Conservation (phyloP, 2,329 filamentous ascomycete genomes). For the Fusarium caatingaense region DNA sequence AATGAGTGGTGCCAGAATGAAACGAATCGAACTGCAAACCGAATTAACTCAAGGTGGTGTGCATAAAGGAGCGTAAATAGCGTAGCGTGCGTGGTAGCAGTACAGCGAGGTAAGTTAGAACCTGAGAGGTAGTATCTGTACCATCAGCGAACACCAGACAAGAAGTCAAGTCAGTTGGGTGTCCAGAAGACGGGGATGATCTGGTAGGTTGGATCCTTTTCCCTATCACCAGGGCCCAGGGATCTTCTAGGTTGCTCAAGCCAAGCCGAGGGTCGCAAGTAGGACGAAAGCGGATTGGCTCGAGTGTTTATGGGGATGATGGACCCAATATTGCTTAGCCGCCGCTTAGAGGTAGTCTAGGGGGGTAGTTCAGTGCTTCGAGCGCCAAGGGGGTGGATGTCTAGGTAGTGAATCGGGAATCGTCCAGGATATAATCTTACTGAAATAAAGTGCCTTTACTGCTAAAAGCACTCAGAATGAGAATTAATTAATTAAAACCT, state of each 20-base stretch:
- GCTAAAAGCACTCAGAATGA: not conserved
- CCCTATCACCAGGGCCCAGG: conserved; percentile 30
- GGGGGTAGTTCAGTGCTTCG: not conserved
- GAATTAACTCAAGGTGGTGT: conserved; percentile 24
- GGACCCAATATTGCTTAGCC: conserved; percentile 39
- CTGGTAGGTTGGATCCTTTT: conserved; percentile 23
- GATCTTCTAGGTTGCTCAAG: conserved; percentile 12
- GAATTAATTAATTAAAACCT: not conserved
- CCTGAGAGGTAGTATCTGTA: not conserved
- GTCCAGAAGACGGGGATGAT: conserved; percentile 24
- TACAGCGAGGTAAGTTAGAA: conserved; percentile 8
- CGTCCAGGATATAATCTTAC: not conserved
- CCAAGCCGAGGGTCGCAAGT: conserved; percentile 25
- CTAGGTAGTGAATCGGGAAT: not conserved
- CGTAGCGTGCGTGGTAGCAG: conserved; percentile 12
- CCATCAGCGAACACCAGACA: not conserved
- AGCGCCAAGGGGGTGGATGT: not conserved
- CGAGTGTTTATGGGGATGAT: conserved; percentile 31
- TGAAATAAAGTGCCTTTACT: not conserved
- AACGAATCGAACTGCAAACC: conserved; percentile 21
- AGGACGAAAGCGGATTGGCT: conserved; percentile 38
- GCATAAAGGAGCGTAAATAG: conserved; percentile 32
- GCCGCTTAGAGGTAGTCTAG: conserved; percentile 19
- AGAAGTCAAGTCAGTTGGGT: conserved; percentile 4
- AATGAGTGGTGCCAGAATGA: conserved; percentile 25